Base-by-base conservation (phyloP, 495 filamentous ascomycete genomes). In the Aspergillus sclerotiicarbonarius region DNA sequence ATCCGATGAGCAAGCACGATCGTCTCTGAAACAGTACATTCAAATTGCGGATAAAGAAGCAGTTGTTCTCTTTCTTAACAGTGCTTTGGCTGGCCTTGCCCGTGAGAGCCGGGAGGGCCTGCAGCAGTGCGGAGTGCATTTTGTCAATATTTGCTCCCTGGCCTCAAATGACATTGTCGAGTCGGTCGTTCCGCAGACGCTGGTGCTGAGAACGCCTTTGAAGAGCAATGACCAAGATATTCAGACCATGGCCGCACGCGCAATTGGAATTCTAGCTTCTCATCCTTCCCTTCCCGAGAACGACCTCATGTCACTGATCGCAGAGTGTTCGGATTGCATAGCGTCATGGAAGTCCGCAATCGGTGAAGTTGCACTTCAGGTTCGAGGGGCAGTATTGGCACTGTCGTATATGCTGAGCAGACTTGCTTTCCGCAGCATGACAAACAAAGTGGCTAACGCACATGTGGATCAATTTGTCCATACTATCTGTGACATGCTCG, bases 241-340 rank as follows among this genome's bases (percentile, higher is more conserved):
- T 8, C 80, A 91, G 33, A 71, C 73, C 41, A 74, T 82, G 15
- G 83, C 86, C 8, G 84, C 90, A 30, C 83, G 85, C 50, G 82
- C 86, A 0, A 87, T 93, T 60, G 94, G 94, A 4, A 84, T 97
- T 21, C 72, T 98, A 2, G 85, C 82, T 3, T 87, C 90, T 2
- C 86, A 92, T 62, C 76, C 80, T 19, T 62, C 75, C 53, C 77
- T 78, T 21, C 16, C 71, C 9, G 64, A 72, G 15, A 56, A 56
- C 4, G 53, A 70, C 5, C 56, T 84, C 15, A 56, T 62, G 8
- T 66, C 62, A n/a, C 73, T 83, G 25, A 60, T 82, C 5, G 39
- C 62, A 0, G 64, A 73, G 9, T 68, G 86, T 30, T 63, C 74
- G 16, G 58, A 62, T 29, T 76, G 71, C 15, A 66, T 79, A 1